Conservation (phyloP, 2,329 filamentous ascomycete species). For the Amauroascus niger region DNA sequence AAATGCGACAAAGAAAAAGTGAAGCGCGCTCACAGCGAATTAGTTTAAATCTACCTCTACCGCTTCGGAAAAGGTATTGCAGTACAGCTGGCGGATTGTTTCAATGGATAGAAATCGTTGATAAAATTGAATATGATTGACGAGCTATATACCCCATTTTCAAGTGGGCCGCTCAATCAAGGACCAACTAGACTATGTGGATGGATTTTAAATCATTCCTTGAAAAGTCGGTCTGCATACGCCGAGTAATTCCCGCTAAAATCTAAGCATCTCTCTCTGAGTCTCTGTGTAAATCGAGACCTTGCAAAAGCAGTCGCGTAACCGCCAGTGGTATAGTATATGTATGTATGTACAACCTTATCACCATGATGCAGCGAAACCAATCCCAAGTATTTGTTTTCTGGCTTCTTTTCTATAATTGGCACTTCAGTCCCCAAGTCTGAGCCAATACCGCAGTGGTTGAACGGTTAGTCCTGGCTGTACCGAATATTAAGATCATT, state of each 20-base stretch:
- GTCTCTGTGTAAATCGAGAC: neutral
- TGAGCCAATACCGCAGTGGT: neutral
- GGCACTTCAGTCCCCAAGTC: neutral
- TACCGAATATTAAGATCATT: neutral
- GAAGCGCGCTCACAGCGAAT: constrained; percentile 3
- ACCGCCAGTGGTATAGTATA: neutral
- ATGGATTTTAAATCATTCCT: neutral
- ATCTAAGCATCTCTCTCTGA: neutral
- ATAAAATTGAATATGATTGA: neutral
- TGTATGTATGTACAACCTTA: neutral
- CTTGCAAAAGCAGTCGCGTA: neutral
- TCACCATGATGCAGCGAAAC: neutral
- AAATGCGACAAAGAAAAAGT: constrained; percentile 36
- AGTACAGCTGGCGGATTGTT: neutral
- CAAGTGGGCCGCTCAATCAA: neutral
- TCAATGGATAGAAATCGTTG: neutral
- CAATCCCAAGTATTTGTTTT: no score
- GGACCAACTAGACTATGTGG: neutral
- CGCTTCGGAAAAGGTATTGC: neutral
- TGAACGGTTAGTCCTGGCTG: neutral
- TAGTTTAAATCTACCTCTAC: neutral
- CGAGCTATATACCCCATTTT: neutral
- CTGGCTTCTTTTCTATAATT: neutral
- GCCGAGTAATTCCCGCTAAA: neutral
- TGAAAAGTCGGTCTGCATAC: neutral